Evolutionary conservation across 2,329 filamentous ascomycete species (phyloP).

Genomic region (Ceratocystis albifundus): DNA sequence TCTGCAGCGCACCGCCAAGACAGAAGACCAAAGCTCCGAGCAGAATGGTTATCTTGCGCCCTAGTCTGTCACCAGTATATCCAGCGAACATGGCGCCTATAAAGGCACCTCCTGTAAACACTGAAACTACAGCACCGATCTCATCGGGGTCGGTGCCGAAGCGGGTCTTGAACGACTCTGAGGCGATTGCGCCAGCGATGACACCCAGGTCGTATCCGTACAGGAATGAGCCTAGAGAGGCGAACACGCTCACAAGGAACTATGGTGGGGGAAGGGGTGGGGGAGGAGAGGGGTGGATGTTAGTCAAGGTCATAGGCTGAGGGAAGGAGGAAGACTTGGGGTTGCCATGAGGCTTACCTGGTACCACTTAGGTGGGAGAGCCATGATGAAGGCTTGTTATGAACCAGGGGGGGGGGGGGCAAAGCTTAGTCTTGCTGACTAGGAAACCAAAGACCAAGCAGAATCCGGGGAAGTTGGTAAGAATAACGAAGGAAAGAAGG

Average conservation of each 20-base stretch:
- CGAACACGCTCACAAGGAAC: slow-evolving; percentile 44
- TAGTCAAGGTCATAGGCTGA: not conserved
- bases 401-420: not conserved
- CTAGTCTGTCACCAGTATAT: slow-evolving; percentile 49
- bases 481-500: not conserved
- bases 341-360: slow-evolving; percentile 22
- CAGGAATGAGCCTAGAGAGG: slow-evolving; percentile 44
- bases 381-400: slow-evolving; percentile 28
- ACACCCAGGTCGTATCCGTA: slow-evolving; percentile 47
- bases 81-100: slow-evolving; percentile 56
- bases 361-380: slow-evolving; percentile 37
- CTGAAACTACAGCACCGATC: slow-evolving; percentile 59
- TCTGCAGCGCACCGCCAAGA: slow-evolving; percentile 62
- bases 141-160: slow-evolving; percentile 27
- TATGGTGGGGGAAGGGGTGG: slow-evolving; percentile 26
- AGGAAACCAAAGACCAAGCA: not conserved
- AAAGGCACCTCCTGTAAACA: slow-evolving; percentile 70
- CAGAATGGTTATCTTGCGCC: slow-evolving; percentile 60
- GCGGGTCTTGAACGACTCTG: slow-evolving; percentile 32
- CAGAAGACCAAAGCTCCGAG: slow-evolving; percentile 60
- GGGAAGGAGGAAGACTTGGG: slow-evolving; percentile 4
- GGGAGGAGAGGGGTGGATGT: not conserved
- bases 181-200: slow-evolving; percentile 42
- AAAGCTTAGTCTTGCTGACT: not conserved
- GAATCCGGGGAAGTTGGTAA: not conserved